Percentiles rank a stretch among this genome's conserved stretches.
Evolutionary conservation across 306 rosid species (phyloP).

Genomic region (Cyamopsis tetragonoloba): DNA sequence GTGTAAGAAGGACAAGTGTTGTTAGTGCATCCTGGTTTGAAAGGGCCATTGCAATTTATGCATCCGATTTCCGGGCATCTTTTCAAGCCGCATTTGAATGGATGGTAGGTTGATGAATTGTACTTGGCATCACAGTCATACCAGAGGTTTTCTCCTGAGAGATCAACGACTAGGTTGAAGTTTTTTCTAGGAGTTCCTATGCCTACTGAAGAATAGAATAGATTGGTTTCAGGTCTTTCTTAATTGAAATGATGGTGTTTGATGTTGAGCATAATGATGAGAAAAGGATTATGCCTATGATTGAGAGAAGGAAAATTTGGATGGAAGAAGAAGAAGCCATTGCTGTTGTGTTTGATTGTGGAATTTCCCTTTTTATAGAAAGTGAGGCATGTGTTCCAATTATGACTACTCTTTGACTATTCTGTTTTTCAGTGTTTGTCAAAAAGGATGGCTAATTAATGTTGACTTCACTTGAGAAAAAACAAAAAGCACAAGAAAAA

Average conservation of each 20-base stretch:
- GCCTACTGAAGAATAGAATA: constrained; percentile 33
- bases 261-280: neutral
- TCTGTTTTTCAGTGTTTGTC: neutral
- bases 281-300: constrained; percentile 17
- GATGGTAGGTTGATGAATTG: constrained; percentile 33
- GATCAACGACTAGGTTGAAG: constrained; percentile 31
- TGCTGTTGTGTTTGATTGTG: neutral
- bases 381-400: too few species aligned
- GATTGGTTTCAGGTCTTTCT: constrained; percentile 39
- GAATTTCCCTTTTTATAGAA: constrained; percentile 9
- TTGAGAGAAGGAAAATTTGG: constrained; percentile 14
- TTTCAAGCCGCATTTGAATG: constrained; percentile 14
- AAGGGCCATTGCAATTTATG: constrained; percentile 25
- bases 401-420: neutral
- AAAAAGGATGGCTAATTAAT: neutral
- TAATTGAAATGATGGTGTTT: constrained; percentile 23
- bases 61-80: constrained; percentile 21
- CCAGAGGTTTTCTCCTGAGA: constrained; percentile 35
- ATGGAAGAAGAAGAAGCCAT: constrained; percentile 22
- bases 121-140: constrained; percentile 23
- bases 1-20: constrained; percentile 16
- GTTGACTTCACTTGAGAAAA: too few species aligned
- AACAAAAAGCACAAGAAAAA: too few species aligned
- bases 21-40: constrained; percentile 38
- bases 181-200: constrained; percentile 37